Conservation (phyloP, 257 asterid species). For the Dorcoceras hygrometricum region DNA sequence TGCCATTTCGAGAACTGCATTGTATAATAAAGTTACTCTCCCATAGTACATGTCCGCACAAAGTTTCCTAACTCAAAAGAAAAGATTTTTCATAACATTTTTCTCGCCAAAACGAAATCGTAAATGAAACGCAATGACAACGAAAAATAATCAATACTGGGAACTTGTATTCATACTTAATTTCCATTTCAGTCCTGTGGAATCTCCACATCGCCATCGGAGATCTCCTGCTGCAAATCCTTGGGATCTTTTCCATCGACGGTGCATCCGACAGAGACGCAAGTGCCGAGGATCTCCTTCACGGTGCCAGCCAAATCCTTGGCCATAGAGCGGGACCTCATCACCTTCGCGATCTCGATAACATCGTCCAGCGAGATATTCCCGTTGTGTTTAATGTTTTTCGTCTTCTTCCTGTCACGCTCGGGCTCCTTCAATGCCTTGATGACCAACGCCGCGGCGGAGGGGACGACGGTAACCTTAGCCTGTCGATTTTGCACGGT, state of each 20-base stretch:
- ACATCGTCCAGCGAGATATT: slow-evolving; percentile 59
- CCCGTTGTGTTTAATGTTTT: slow-evolving; percentile 55
- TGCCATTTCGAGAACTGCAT: background rate
- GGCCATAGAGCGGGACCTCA: slow-evolving; percentile 55
- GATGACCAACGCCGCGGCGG: slow-evolving; percentile 62
- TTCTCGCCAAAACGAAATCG: slow-evolving; percentile 5
- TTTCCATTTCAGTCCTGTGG: slow-evolving; percentile 41
- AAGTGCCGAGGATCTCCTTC: slow-evolving; percentile 67
- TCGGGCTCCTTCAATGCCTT: slow-evolving; percentile 62
- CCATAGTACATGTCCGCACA: slow-evolving; percentile 10
- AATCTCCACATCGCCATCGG: slow-evolving; percentile 57
- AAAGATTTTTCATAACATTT: slow-evolving; percentile 1
- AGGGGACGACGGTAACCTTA: slow-evolving; percentile 55
- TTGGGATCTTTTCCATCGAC: slow-evolving; percentile 69
- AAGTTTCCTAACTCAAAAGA: slow-evolving; percentile 5
- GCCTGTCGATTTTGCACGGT: slow-evolving; percentile 67
- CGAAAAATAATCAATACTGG: slow-evolving; percentile 11
- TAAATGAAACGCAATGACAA: slow-evolving; percentile 15
- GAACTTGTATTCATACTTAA: slow-evolving; percentile 9
- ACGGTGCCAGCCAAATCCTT: slow-evolving; percentile 59
- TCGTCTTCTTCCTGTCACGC: slow-evolving; percentile 57
- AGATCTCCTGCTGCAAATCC: slow-evolving; percentile 63
- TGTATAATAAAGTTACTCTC: slow-evolving; percentile 15
- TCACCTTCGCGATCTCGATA: slow-evolving; percentile 57
- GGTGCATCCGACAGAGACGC: slow-evolving; percentile 68